These are phyloP conservation scores for Diutina catenulata DNA, from an alignment of 1,139 yeast species.

Conservation along the genomic window DNA sequence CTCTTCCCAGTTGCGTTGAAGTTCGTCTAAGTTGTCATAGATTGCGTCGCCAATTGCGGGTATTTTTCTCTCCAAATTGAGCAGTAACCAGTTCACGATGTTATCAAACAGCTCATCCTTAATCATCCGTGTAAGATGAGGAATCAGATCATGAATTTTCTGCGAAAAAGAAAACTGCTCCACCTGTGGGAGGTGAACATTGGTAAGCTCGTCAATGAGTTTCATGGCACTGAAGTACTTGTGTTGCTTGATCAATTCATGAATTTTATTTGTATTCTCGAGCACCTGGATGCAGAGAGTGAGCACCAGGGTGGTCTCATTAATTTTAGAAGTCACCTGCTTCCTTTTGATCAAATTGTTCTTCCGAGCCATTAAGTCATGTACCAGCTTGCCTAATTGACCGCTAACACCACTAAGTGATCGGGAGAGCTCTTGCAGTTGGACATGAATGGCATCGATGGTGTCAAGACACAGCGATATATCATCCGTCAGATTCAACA, in stretches of 20 bases:
- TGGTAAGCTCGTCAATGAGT: constrained; percentile 60
- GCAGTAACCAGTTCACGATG: constrained; percentile 59
- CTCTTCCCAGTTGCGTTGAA: constrained; percentile 48
- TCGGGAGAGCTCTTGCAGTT: constrained; percentile 34
- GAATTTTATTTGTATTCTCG: constrained; percentile 78
- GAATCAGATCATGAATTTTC: constrained; percentile 62
- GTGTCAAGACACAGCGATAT: constrained; percentile 41
- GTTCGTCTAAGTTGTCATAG: constrained; percentile 39
- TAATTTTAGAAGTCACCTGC: constrained; percentile 46
- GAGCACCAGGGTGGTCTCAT: constrained; percentile 50
- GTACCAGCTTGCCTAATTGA: constrained; percentile 52
- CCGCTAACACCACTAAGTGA: constrained; percentile 17
- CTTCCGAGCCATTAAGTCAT: constrained; percentile 48
- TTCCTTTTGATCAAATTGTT: constrained; percentile 42
- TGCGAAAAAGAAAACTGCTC: constrained; percentile 69
- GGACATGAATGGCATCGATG: constrained; percentile 43
- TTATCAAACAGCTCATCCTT: constrained; percentile 70
- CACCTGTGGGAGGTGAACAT: constrained; percentile 57
- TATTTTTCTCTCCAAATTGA: constrained; percentile 50
- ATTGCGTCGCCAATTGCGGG: constrained; percentile 48
- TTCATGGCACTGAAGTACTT: constrained; percentile 83
- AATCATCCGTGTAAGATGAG: constrained; percentile 63
- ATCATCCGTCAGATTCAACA: constrained; percentile 52
- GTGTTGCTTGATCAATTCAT: constrained; percentile 62
- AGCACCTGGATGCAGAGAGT: constrained; percentile 70